Percentiles rank a stretch among this genome's conserved stretches.
phyloP scores from a whole-genome alignment of 139 green algal genomes.

The Limnomonas spitsbergensis region DNA sequence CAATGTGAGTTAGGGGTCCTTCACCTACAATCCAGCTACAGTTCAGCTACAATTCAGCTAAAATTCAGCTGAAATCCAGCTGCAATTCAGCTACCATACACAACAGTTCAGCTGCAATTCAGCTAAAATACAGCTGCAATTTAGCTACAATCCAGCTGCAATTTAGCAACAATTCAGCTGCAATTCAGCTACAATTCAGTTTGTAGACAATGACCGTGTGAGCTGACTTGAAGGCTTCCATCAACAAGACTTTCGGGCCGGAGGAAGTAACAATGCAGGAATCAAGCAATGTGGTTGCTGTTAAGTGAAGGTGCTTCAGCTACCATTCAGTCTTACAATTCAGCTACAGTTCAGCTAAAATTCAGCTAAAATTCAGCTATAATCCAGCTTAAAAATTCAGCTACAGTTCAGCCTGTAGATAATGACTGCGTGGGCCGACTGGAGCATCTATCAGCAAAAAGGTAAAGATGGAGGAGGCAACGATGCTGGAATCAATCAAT shows the following conservation, averaged over 20 bases:
- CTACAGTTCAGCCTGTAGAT: conserved; percentile 24
- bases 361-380: no score
- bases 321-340: conserved; percentile 2
- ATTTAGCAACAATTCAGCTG: no score
- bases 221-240: neutral
- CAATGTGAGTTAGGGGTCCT: conserved; percentile 3
- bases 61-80: no score
- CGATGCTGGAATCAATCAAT: neutral
- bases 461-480: neutral
- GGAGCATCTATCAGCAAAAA: neutral
- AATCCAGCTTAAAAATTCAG: no score
- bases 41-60: no score
- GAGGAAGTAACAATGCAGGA: neutral
- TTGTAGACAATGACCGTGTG: conserved; percentile 11
- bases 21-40: conserved; percentile 9
- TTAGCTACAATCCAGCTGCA: no score
- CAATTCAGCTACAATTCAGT: no score
- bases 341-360: no score
- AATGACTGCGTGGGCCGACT: neutral
- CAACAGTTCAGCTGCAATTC: no score
- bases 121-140: no score
- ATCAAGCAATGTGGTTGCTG: neutral
- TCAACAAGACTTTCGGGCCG: neutral
- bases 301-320: no score
- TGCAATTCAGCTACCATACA: no score